phyloP scores from a whole-genome alignment of 2,329 filamentous ascomycete species.

The Trematosphaeria pertusa region DNA sequence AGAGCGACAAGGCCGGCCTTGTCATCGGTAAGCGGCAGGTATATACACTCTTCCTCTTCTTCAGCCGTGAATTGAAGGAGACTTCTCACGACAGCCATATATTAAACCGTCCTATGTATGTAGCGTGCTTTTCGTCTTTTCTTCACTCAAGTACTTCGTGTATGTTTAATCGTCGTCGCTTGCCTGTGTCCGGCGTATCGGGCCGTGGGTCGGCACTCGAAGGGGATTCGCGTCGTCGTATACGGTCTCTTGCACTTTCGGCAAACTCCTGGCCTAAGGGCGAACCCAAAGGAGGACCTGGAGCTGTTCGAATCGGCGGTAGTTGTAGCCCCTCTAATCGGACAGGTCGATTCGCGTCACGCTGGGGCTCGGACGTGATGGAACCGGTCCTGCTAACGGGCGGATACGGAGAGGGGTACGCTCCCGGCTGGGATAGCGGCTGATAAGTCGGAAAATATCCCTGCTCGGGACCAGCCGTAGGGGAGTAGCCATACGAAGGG shows the following conservation, averaged over 20 bases:
- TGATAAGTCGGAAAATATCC: constrained; percentile 43
- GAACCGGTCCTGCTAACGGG: constrained; percentile 33
- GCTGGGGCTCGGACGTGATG: constrained; percentile 36
- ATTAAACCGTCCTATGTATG: constrained; percentile 3
- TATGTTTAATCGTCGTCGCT: constrained; percentile 46
- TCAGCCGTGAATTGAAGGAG: not conserved
- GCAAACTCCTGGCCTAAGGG: constrained; percentile 36
- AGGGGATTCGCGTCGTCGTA: constrained; percentile 39
- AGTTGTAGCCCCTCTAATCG: constrained; percentile 44
- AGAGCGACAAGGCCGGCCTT: constrained; percentile 11
- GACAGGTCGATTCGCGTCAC: constrained; percentile 29
- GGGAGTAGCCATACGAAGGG: constrained; percentile 44
- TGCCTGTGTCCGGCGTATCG: constrained; percentile 42
- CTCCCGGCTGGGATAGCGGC: constrained; percentile 31
- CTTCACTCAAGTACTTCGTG: constrained; percentile 44
- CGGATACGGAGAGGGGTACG: constrained; percentile 39
- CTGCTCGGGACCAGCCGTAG: constrained; percentile 39
- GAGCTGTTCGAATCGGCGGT: constrained; percentile 44
- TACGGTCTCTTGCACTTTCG: constrained; percentile 26
- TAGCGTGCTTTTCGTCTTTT: not conserved
- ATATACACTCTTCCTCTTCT: not conserved
- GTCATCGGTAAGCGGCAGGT: constrained; percentile 5
- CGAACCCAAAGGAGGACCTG: constrained; percentile 36
- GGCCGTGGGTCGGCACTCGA: constrained; percentile 32
- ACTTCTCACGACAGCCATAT: not conserved